phyloP scores from a whole-genome alignment of 768 basidiomycete genomes.

The Holtermanniella nyarrowii region DNA sequence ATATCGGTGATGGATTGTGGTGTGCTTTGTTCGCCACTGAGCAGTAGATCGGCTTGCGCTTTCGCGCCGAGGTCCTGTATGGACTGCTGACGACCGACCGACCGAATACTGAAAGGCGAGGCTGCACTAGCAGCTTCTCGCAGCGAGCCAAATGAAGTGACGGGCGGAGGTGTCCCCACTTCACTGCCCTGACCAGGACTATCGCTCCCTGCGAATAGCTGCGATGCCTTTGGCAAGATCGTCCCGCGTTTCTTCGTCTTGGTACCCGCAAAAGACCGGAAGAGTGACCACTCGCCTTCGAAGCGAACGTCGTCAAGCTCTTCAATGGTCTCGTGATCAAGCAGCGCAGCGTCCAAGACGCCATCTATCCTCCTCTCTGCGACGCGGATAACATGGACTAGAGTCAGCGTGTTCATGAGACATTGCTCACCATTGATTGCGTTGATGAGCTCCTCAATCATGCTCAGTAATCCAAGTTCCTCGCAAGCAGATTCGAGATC shows the following conservation, averaged over 20 bases:
- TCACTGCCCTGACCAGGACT: slow-evolving; percentile 2
- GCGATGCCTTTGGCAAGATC: slow-evolving; percentile 16
- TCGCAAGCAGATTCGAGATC: slow-evolving; percentile 59
- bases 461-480: slow-evolving; percentile 67
- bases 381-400: slow-evolving; percentile 90
- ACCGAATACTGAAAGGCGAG: slow-evolving; percentile 12
- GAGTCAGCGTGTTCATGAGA: slow-evolving; percentile 13
- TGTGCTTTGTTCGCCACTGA: slow-evolving; percentile 32
- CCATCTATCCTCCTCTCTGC: slow-evolving; percentile 81
- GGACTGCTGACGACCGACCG: slow-evolving; percentile 14
- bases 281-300: slow-evolving; percentile 77
- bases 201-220: slow-evolving; percentile 6
- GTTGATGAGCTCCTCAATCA: slow-evolving; percentile 85
- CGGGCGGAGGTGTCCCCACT: slow-evolving; percentile 3
- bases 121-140: slow-evolving; percentile 4
- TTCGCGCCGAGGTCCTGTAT: slow-evolving; percentile 12
- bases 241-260: slow-evolving; percentile 31
- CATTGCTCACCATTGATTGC: slow-evolving; percentile 69
- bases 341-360: slow-evolving; percentile 66
- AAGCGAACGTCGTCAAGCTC: slow-evolving; percentile 72
- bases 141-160: slow-evolving; percentile 9
- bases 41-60: neutral
- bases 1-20: slow-evolving; percentile 60
- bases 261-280: slow-evolving; percentile 40
- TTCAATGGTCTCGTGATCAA: slow-evolving; percentile 71